Evolutionary conservation across 2,329 filamentous ascomycete species (phyloP), one percentile per base, ranked within the genome.

Genomic region (Fusarium sp.): DNA sequence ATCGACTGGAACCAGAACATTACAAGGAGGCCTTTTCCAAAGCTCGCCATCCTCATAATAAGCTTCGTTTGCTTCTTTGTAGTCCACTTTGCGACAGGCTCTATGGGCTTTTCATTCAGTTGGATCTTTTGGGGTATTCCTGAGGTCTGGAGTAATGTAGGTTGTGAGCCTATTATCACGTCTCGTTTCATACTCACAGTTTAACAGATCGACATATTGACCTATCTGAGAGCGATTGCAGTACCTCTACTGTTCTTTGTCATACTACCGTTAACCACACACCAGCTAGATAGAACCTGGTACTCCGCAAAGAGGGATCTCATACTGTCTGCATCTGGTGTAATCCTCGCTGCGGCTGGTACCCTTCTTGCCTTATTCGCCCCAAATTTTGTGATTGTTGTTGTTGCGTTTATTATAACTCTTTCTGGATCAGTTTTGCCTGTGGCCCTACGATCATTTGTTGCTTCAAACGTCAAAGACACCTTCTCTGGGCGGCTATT

Each of bases 61-160:
- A 57, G 56, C 6, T 36, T 49, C 40, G 9, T 30, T 5, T 59
- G 56, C 15, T 57, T 59, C 19, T 59, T 58, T 12, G 19, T 56
- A 4, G 48, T 49, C 21, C 23, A 49, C 15, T 8, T 21, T n/a
- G 36, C 43, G 6, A 49, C 14, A 2, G 43, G 38, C 15, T 42
- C 53, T 17, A 20, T 24, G 0, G 17, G 10, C 4, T 59, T 57
- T 4, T n/a, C 56, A 2, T n/a, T 57, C 9, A 38, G 38, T 21
- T 59, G 56, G 56, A 28, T 57, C 1, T 59, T 34, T 24, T 6
- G 30, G 14, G 28, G 14, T 1, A 42, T 59, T 49, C 34, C 15
- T 4, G 42, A 59, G 11, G n/a, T 45, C 24, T 21, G 32, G 36
- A 21, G 30, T n/a, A 24, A 15, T 14, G 56, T 59, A 59, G 2